These are phyloP conservation scores for Zygosaccharomyces bailii DNA, from an alignment of 805 yeast genomes.

Conservation along the genomic window DNA sequence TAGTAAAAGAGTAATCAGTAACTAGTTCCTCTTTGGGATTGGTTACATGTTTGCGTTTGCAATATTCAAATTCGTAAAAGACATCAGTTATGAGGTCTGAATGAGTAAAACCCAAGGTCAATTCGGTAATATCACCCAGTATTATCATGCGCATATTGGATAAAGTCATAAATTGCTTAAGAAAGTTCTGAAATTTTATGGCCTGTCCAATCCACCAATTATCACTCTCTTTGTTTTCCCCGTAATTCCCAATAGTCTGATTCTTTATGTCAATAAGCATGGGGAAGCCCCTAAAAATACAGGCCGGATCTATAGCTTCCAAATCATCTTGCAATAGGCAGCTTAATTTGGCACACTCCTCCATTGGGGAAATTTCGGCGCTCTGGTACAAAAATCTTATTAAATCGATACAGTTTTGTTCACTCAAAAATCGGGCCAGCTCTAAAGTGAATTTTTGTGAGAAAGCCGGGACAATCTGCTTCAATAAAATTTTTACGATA, in stretches of 20 bases:
- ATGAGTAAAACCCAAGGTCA: constrained; percentile 3
- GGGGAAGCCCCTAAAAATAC: constrained; percentile 44
- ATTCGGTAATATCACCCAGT: constrained; percentile 29
- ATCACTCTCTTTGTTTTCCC: constrained; percentile 34
- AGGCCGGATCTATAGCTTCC: constrained; percentile 31
- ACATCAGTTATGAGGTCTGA: constrained; percentile 31
- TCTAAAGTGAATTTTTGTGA: constrained; percentile 19
- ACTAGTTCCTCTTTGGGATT: not conserved
- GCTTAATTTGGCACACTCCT: constrained; percentile 44
- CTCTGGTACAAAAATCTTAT: constrained; percentile 46
- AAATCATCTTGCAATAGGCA: constrained; percentile 42
- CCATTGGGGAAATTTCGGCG: constrained; percentile 39
- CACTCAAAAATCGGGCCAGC: constrained; percentile 44
- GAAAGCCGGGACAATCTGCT: constrained; percentile 18
- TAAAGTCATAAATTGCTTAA: constrained; percentile 29
- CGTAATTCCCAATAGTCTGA: constrained; percentile 14
- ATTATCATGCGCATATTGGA: constrained; percentile 38
- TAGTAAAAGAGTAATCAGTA: constrained; percentile 4
- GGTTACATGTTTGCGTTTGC: constrained; percentile 13
- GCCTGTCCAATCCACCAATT: constrained; percentile 46
- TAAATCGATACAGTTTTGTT: constrained; percentile 45
- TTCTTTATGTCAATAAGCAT: constrained; percentile 26
- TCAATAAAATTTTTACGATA: constrained; percentile 39
- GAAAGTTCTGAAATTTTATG: constrained; percentile 34
- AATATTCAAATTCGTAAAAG: constrained; percentile 46